Evolutionary conservation across 805 yeast species (phyloP).

Genomic region (Schwanniomyces vanrijiae): DNA sequence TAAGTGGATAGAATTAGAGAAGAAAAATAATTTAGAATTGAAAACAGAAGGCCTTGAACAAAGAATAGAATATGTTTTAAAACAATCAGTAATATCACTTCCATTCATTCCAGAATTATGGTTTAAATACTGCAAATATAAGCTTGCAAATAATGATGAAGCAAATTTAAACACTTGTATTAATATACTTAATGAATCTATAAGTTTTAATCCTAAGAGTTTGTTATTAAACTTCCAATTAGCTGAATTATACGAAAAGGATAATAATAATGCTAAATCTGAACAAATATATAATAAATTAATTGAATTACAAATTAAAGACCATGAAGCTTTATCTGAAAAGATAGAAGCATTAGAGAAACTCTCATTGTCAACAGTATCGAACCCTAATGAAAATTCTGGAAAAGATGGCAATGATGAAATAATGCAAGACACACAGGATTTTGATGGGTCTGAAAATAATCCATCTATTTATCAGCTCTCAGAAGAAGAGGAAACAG

Average conservation of each 20-base stretch:
- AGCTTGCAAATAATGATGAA: conserved; percentile 30
- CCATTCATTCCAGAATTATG: conserved; percentile 73
- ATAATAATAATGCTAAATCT: conserved; percentile 50
- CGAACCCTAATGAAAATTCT: conserved; percentile 6
- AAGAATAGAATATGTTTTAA: conserved; percentile 71
- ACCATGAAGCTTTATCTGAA: conserved; percentile 28
- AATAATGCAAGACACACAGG: background rate
- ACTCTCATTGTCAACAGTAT: background rate
- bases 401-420: conserved; percentile 13
- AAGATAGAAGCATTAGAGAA: conserved; percentile 21
- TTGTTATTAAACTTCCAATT: conserved; percentile 63
- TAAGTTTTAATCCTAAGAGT: conserved; percentile 68
- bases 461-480: conserved; percentile 10
- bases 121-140: conserved; percentile 58
- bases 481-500: conserved; percentile 20
- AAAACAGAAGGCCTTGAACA: conserved; percentile 47
- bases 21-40: conserved; percentile 63
- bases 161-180: conserved; percentile 42
- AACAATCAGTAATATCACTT: conserved; percentile 61
- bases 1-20: conserved; percentile 80
- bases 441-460: background rate
- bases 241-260: conserved; percentile 69
- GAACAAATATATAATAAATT: conserved; percentile 50
- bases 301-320: conserved; percentile 43
- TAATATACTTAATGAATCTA: conserved; percentile 53